Conservation (phyloP, 495 filamentous ascomycete genomes). For the Hypoxylon rickii region DNA sequence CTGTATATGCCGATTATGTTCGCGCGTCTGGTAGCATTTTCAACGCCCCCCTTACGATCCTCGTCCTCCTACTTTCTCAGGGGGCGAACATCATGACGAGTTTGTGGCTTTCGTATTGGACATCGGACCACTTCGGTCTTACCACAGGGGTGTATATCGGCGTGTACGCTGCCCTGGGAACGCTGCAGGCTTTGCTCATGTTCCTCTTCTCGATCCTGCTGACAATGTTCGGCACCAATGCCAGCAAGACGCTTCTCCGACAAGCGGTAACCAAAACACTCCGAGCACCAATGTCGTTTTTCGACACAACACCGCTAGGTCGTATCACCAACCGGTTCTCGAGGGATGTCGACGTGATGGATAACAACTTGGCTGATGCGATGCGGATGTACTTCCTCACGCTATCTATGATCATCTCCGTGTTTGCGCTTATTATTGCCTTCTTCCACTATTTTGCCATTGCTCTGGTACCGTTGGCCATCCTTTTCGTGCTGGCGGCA, state of each 20-base stretch:
- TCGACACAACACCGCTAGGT: slow-evolving; percentile 95
- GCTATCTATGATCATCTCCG: slow-evolving; percentile 73
- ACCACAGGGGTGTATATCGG: slow-evolving; percentile 78
- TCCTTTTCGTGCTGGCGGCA: slow-evolving; percentile 81
- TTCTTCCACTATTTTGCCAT: slow-evolving; percentile 96
- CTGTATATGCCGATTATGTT: slow-evolving; percentile 80
- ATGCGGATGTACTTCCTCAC: slow-evolving; percentile 94
- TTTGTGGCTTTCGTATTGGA: slow-evolving; percentile 95
- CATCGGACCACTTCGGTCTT: slow-evolving; percentile 70
- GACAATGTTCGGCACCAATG: slow-evolving; percentile 76
- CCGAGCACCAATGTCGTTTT: slow-evolving; percentile 94
- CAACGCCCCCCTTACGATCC: slow-evolving; percentile 66
- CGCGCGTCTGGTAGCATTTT: slow-evolving; percentile 76
- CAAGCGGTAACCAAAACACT: slow-evolving; percentile 80
- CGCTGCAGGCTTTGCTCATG: slow-evolving; percentile 73
- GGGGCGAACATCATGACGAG: slow-evolving; percentile 84
- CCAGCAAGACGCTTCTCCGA: slow-evolving; percentile 81
- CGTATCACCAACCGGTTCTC: slow-evolving; percentile 97
- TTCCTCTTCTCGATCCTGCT: slow-evolving; percentile 68
- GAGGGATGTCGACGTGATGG: slow-evolving; percentile 93
- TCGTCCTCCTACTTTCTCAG: slow-evolving; percentile 71
- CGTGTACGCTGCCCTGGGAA: slow-evolving; percentile 79
- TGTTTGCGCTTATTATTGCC: slow-evolving; percentile 85
- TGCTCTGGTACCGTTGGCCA: slow-evolving; percentile 78
- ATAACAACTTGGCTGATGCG: slow-evolving; percentile 86